Evolutionary conservation across 208 protist species (phyloP), one percentile per base, ranked within the genome.

Genomic region (Herpetomonas tarakana): DNA sequence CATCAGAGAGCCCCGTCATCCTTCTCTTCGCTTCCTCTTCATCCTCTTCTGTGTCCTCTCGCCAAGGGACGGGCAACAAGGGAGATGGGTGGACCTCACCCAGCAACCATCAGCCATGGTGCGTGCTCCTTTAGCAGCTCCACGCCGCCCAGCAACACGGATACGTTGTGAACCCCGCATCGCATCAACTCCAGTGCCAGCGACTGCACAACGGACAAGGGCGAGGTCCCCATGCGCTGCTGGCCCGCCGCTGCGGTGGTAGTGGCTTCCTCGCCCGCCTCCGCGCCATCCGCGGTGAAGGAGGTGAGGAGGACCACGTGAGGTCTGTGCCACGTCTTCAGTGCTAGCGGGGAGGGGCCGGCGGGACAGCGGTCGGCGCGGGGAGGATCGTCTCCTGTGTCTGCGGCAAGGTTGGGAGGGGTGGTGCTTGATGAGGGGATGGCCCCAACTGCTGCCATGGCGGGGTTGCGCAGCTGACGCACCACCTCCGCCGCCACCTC

Each of bases 101-200:
- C 63, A 61, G 18, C 38, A 16, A 85, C 60, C 19, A 91, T 41
- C 11, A 91, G 52, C 52, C 81, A 47, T 1, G 80, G 71, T 26
- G 76, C 71, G 52, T 74, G 60, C 18, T 11, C 11, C 41, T 60
- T 71, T 1, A 91, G 31, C 31, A 59, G 39, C 54, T 61, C 65
- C 52, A 88, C 63, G 2, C 84, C 84, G 41, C 84, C 84, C 29
- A 70, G 62, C 57, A 91, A 55, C 47, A 91, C 67, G 22, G 80
- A 83, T 3, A 88, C 75, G 65, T 86, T 73, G 29, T 77, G 84
- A 31, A 83, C 72, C 9, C 80, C 80, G 54, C 55, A 84, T 19
- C 62, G 65, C 18, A 62, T 69, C 22, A 91, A 60, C 59, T 83
- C 70, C 41, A 73, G 55, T 1, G 65, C 77, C n/a, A 91, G 65